A percentile compares a stretch with the other conserved stretches of the same genome.
phyloP scores from a whole-genome alignment of 176 grass and related monocot genomes.

The Hyparrhenia diplandra region DNA sequence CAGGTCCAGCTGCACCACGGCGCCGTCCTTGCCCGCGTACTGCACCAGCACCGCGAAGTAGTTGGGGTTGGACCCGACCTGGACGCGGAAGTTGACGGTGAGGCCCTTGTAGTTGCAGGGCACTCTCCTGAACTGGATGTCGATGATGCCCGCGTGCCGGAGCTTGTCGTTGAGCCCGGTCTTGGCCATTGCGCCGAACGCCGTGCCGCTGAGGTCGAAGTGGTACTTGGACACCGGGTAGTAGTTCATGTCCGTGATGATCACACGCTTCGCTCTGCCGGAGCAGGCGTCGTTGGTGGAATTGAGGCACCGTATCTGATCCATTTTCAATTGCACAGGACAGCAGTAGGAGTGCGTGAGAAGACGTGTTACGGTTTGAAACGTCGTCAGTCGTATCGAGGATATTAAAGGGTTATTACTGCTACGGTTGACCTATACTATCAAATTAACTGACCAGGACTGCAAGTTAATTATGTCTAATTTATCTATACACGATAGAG shows the following conservation, averaged over 20 bases:
- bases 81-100: constrained; percentile 46
- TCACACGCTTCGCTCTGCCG: constrained; percentile 18
- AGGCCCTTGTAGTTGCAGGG: constrained; percentile 43
- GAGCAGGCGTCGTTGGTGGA: constrained; percentile 37
- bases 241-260: constrained; percentile 69
- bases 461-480: not conserved
- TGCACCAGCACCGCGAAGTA: constrained; percentile 58
- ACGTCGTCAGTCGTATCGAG: constrained; percentile 3
- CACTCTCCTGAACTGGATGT: constrained; percentile 52
- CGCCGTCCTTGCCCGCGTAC: constrained; percentile 55
- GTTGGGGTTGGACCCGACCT: constrained; percentile 53
- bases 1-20: constrained; percentile 42
- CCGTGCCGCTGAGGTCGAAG: constrained; percentile 65
- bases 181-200: constrained; percentile 47
- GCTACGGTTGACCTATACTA: not conserved
- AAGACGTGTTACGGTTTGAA: not conserved
- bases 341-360: too few relatives aligned
- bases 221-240: constrained; percentile 45
- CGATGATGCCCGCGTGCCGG: constrained; percentile 53
- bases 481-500: too few relatives aligned
- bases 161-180: constrained; percentile 35
- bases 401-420: not conserved
- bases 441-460: not conserved
- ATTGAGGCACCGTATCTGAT: constrained; percentile 40
- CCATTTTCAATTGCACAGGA: too few relatives aligned